phyloP scores from a whole-genome alignment of 495 filamentous ascomycete genomes.

The Penicillium coffeae region DNA sequence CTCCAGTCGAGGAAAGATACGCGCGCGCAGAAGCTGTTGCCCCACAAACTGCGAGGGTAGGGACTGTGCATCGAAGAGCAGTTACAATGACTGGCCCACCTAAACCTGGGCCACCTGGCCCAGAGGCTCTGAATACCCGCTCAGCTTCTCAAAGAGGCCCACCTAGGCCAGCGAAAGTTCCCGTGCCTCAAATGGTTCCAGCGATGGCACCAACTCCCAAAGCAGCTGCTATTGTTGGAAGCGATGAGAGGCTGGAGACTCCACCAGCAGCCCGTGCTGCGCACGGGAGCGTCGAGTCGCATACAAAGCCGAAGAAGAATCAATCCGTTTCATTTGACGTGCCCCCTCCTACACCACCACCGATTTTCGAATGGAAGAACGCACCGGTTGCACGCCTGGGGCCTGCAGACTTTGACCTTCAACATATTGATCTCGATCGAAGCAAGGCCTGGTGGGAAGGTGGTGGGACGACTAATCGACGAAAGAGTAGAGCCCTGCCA shows the following conservation, averaged over 20 bases:
- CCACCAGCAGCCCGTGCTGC: constrained; percentile 14
- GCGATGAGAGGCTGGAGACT: constrained; percentile 14
- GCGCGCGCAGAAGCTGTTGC: constrained; percentile 11
- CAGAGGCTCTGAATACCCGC: constrained; percentile 5
- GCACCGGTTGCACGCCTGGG: constrained; percentile 33
- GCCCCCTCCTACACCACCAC: constrained; percentile 46
- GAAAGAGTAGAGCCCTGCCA: constrained; percentile 40
- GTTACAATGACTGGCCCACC: constrained; percentile 28
- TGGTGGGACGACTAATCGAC: constrained; percentile 28
- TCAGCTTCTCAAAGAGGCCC: constrained; percentile 16
- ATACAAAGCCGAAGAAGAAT: constrained; percentile 33
- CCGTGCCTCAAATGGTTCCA: background rate
- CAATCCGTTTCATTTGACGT: constrained; percentile 46
- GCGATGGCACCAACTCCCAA: background rate
- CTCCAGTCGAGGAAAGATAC: constrained; percentile 20
- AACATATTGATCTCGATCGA: constrained; percentile 34
- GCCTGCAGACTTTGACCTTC: constrained; percentile 41
- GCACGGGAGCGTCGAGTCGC: constrained; percentile 20
- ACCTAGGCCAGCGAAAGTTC: constrained; percentile 3
- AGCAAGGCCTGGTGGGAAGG: constrained; percentile 49
- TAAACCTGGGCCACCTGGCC: constrained; percentile 11
- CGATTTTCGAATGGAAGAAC: constrained; percentile 43
- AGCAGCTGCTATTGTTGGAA: background rate
- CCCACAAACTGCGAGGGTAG: constrained; percentile 16
- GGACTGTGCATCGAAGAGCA: constrained; percentile 26